Conservation (phyloP, 371 early-diverging fungal genomes). For the Mortierella sp. region DNA sequence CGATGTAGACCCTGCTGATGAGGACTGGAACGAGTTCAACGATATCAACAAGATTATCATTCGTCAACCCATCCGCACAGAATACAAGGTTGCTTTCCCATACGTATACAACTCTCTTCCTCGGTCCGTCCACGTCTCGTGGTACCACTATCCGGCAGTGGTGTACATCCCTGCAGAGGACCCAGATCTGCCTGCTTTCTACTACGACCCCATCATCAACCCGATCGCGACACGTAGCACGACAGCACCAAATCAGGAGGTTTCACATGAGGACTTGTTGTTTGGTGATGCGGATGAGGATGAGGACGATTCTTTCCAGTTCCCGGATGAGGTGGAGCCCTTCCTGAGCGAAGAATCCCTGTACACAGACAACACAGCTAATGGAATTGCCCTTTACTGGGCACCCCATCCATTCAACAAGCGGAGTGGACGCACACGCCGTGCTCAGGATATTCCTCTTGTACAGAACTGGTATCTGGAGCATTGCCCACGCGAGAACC, state of each 20-base stretch:
- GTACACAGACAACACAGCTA: slow-evolving; percentile 92
- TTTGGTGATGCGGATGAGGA: slow-evolving; percentile 85
- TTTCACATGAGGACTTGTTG: slow-evolving; percentile 85
- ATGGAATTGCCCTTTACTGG: slow-evolving; percentile 95
- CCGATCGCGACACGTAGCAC: slow-evolving; percentile 91
- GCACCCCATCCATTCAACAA: slow-evolving; percentile 98
- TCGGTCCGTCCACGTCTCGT: slow-evolving; percentile 89
- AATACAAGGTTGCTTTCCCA: slow-evolving; percentile 99
- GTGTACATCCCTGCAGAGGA: slow-evolving; percentile 92
- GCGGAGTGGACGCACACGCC: slow-evolving; percentile 90
- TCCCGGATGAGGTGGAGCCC: slow-evolving; percentile 86
- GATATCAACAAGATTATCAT: slow-evolving; percentile 99
- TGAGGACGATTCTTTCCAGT: slow-evolving; percentile 73
- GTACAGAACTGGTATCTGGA: slow-evolving; percentile 98
- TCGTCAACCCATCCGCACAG: slow-evolving; percentile 96
- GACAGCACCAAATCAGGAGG: slow-evolving; percentile 58
- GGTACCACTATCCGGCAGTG: slow-evolving; percentile 94
- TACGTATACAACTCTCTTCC: slow-evolving; percentile 97
- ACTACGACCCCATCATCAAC: slow-evolving; percentile 96
- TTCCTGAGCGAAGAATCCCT: slow-evolving; percentile 85
- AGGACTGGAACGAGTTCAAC: slow-evolving; percentile 99
- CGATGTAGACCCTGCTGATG: slow-evolving; percentile 95
- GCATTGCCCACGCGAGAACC: slow-evolving; percentile 92
- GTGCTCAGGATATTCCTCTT: slow-evolving; percentile 95
- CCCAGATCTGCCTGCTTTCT: slow-evolving; percentile 96